Evolutionary conservation across 495 filamentous ascomycete genomes (phyloP), one percentile per base, ranked within the genome.

Genomic region (Copromyces sp.): DNA sequence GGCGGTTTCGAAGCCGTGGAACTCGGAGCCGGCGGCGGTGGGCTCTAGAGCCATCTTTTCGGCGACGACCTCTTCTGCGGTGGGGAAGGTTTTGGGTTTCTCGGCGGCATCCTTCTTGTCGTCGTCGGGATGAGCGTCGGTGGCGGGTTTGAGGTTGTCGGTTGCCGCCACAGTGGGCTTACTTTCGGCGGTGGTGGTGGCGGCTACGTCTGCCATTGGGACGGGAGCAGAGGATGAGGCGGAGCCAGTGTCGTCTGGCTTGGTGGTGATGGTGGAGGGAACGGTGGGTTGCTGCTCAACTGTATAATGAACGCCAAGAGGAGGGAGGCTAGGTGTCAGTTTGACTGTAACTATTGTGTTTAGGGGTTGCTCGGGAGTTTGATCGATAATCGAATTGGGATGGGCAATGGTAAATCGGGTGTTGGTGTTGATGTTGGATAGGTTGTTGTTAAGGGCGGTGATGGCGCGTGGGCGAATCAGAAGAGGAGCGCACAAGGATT

Each of bases 101-200:
- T 70, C 73, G 44, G 70, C 73, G 44, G 70, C 68, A 39, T 70
- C 73, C 16, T 32, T 53, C n/a, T 53, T 20, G 9, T 74, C 39
- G 72, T 74, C 32, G 72, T 44, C 53, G 65, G 65, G 65, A 68
- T 45, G 40, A 39, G 35, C 40, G 37, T 61, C 9, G 38, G 53
- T 45, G 29, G 38, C 20, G 71, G 39, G 71, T 11, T 41, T 40
- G 65, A 44, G 20, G 39, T 35, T 32, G 42, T 65, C 53, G 29
- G 14, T 65, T 37, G 53, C 53, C 53, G 29, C 35, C 35, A 0
- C 29, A 35, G 53, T 17, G 32, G 14, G 29, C 53, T 65, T 65
- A 29, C 74, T 69, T 41, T 73, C 69, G 16, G 74, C 65, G 16
- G 74, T 45, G 17, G 41, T 44, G 37, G 73, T 69, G 12, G 73